Conservation (phyloP, 2,329 filamentous ascomycete species). For the Didymella lethalis region DNA sequence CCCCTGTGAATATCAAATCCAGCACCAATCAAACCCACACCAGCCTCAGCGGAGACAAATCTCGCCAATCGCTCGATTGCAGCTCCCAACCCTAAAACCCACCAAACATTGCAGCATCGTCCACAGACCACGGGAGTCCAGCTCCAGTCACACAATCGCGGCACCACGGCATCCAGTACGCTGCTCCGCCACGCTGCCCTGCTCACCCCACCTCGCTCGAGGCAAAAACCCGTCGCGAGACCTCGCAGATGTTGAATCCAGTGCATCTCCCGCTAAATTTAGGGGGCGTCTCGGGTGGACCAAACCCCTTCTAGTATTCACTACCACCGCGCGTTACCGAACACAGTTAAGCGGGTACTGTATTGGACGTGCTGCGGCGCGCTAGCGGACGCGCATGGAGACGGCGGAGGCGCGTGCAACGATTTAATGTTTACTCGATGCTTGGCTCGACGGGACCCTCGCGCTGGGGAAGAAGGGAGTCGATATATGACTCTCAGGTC, state of each 20-base stretch:
- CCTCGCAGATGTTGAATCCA: background rate
- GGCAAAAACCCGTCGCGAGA: background rate
- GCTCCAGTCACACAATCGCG: background rate
- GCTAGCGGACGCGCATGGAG: background rate
- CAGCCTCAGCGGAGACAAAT: background rate
- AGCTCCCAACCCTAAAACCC: background rate
- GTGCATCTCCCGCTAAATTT: slow-evolving; percentile 15
- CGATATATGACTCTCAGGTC: background rate
- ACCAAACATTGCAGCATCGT: background rate
- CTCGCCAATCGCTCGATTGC: background rate
- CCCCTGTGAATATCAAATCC: slow-evolving; percentile 5
- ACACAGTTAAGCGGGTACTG: slow-evolving; percentile 2
- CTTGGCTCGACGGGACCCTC: background rate
- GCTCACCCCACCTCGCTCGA: background rate
- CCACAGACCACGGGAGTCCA: background rate
- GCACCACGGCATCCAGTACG: slow-evolving; percentile 3
- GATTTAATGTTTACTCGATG: slow-evolving; percentile 11
- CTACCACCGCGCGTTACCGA: background rate
- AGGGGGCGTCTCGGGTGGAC: slow-evolving; percentile 15
- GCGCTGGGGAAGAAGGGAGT: slow-evolving; percentile 1
- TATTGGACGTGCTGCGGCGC: slow-evolving; percentile 1
- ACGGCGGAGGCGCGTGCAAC: slow-evolving; percentile 10
- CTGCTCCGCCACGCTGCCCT: slow-evolving; percentile 2
- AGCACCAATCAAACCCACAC: slow-evolving; percentile 2
- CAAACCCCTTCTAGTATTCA: background rate